A percentile compares a stretch with the other conserved stretches of the same genome.
These are phyloP conservation scores for Arthrobotrys sinensis DNA, from an alignment of 2,329 filamentous ascomycete genomes.

Conservation along the genomic window DNA sequence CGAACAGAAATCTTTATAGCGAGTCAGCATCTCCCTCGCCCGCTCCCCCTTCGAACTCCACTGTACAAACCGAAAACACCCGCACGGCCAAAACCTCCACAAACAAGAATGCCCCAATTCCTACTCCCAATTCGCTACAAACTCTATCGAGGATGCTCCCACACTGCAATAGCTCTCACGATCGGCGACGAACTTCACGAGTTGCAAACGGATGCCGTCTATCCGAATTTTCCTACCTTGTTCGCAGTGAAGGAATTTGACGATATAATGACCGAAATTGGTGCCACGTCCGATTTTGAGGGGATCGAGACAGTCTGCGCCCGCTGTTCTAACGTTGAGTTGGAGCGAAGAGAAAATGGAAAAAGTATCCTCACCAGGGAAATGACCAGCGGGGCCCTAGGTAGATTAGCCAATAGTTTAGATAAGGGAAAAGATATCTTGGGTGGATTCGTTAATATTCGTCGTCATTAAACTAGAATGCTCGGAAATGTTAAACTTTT, in stretches of 20 bases:
- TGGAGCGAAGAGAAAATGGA: background rate
- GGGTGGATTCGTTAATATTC: no score
- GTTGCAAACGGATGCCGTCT: background rate
- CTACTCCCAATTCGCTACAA: slow-evolving; percentile 29
- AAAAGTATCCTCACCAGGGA: background rate
- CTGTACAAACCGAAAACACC: no score
- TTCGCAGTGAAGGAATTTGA: slow-evolving; percentile 11
- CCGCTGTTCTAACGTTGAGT: background rate
- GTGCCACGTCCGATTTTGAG: slow-evolving; percentile 2
- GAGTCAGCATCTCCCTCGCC: no score
- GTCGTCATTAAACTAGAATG: no score
- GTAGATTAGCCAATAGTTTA: background rate
- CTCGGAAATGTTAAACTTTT: no score
- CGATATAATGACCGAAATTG: slow-evolving; percentile 16
- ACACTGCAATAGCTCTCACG: slow-evolving; percentile 15
- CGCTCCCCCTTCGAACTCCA: no score
- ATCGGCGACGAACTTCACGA: slow-evolving; percentile 7
- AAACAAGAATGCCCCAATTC: background rate
- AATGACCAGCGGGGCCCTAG: background rate
- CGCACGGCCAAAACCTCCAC: no score
- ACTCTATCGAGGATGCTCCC: slow-evolving; percentile 16
- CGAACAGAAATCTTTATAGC: no score
- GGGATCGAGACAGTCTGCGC: background rate
- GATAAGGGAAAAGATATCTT: no score
- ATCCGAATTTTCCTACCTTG: slow-evolving; percentile 8